phyloP scores from a whole-genome alignment of 495 filamentous ascomycete genomes.

The Margaritispora aquatica region DNA sequence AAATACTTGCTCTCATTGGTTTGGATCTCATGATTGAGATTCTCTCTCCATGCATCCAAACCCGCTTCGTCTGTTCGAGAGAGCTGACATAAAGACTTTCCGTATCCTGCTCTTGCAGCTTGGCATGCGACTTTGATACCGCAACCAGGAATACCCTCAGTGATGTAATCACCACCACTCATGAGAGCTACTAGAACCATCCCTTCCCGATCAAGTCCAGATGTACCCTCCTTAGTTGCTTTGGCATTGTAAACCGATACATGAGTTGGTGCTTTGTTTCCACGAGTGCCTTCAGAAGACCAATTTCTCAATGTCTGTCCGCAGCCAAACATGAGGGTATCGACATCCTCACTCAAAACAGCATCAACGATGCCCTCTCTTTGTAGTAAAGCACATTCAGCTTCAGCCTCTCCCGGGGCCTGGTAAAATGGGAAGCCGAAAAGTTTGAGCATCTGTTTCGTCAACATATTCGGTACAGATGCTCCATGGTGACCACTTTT shows the following conservation, averaged over 20 bases:
- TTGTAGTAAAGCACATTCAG: constrained; percentile 89
- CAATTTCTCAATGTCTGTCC: constrained; percentile 73
- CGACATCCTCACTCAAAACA: constrained; percentile 94
- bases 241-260: constrained; percentile 67
- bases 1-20: constrained; percentile 86
- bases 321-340: constrained; percentile 97
- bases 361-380: constrained; percentile 82
- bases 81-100: constrained; percentile 62
- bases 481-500: constrained; percentile 42
- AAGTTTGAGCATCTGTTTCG: constrained; percentile 72
- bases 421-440: constrained; percentile 83
- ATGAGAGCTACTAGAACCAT: constrained; percentile 96
- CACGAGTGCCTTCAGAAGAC: constrained; percentile 61
- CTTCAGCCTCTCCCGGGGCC: constrained; percentile 94
- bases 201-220: constrained; percentile 68
- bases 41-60: constrained; percentile 66
- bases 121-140: constrained; percentile 84
- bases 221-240: constrained; percentile 40
- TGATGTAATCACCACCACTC: constrained; percentile 92
- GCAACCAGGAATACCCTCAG: constrained; percentile 81
- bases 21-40: constrained; percentile 65
- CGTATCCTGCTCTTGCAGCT: constrained; percentile 85
- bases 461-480: constrained; percentile 47
- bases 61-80: constrained; percentile 43
- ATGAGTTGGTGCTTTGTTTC: constrained; percentile 70